phyloP scores from a whole-genome alignment of 169 alveolate genomes.

The Cryptosporidium xiaoi region DNA sequence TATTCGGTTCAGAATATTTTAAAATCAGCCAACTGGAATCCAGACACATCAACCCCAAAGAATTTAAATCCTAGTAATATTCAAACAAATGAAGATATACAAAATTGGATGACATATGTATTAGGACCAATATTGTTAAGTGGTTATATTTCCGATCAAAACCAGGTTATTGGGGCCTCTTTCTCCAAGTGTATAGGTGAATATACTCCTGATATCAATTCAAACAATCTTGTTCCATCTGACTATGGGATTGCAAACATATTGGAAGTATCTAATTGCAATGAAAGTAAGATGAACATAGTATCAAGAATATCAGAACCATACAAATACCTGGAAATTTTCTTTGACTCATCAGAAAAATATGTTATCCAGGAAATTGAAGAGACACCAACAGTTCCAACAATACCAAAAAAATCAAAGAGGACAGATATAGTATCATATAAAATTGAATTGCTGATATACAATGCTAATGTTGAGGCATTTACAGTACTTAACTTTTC shows the following conservation, averaged over 20 bases:
- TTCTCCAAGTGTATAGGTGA: constrained; percentile 57
- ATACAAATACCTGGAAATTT: constrained; percentile 40
- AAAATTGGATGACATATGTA: constrained; percentile 64
- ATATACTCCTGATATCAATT: not conserved
- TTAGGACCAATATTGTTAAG: constrained; percentile 59
- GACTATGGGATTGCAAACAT: constrained; percentile 33
- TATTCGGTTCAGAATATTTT: constrained; percentile 14
- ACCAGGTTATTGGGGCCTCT: constrained; percentile 56
- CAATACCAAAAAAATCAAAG: constrained; percentile 40
- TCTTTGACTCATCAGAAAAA: constrained; percentile 29
- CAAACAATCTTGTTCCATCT: constrained; percentile 21
- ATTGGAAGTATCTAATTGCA: constrained; percentile 13
- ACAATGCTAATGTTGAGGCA: constrained; percentile 53
- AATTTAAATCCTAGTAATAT: constrained; percentile 14
- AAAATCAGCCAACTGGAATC: constrained; percentile 69
- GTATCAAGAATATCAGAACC: constrained; percentile 62
- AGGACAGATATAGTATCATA: constrained; percentile 37
- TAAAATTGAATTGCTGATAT: constrained; percentile 31
- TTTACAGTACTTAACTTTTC: constrained; percentile 34
- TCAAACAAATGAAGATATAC: constrained; percentile 46
- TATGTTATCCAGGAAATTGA: constrained; percentile 51
- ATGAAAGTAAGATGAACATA: constrained; percentile 38
- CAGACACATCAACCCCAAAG: constrained; percentile 53
- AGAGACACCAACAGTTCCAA: constrained; percentile 24
- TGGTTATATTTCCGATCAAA: constrained; percentile 69